Evolutionary conservation across 768 basidiomycete species (phyloP).

Genomic region (Suillus alpinus): DNA sequence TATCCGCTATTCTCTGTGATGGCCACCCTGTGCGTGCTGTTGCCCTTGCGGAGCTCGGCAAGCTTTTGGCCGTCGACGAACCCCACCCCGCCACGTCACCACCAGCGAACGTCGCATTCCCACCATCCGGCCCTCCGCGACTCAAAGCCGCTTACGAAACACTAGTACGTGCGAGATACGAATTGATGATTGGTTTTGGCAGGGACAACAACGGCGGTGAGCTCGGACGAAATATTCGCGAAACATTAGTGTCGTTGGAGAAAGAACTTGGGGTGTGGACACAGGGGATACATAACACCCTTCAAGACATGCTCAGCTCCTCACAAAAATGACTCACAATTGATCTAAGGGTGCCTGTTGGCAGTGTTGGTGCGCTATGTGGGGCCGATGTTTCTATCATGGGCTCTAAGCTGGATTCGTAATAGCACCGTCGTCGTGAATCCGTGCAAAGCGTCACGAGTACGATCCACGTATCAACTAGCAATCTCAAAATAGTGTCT

Average conservation of each 20-base stretch:
- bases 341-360: neutral
- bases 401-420: neutral
- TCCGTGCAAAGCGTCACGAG: neutral
- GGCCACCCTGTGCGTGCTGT: constrained; percentile 81
- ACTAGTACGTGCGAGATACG: constrained; percentile 56
- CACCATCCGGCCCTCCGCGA: constrained; percentile 64
- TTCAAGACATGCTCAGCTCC: constrained; percentile 37
- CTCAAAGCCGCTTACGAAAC: constrained; percentile 65
- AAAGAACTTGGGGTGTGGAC: constrained; percentile 74
- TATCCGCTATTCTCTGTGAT: constrained; percentile 47
- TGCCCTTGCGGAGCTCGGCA: constrained; percentile 76
- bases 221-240: constrained; percentile 62
- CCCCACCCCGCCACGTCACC: constrained; percentile 39
- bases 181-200: constrained; percentile 74
- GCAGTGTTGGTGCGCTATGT: neutral
- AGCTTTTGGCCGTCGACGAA: constrained; percentile 78
- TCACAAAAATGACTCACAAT: neutral
- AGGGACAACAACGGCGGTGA: constrained; percentile 64
- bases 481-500: no score
- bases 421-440: neutral
- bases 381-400: neutral
- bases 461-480: no score
- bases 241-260: constrained; percentile 58
- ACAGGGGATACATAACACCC: constrained; percentile 54
- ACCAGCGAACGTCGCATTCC: constrained; percentile 38